Conservation (phyloP, 2,329 filamentous ascomycete species). For the Phaeosphaeriaceae sp. region DNA sequence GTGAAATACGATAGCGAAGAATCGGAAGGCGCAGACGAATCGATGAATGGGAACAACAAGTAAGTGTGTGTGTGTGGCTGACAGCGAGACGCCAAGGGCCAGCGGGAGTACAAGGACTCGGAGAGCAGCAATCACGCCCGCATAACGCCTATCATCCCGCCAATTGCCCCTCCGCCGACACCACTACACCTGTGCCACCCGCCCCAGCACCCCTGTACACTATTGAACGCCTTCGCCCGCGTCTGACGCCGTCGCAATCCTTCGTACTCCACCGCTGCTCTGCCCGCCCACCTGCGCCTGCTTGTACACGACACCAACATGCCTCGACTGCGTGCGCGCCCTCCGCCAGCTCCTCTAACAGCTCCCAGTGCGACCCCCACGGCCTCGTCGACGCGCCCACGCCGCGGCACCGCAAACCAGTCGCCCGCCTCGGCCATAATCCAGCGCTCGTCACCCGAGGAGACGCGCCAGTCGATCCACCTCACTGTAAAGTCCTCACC, state of each 20-base stretch:
- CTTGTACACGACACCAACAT: conserved; percentile 28
- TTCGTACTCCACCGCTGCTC: conserved; percentile 5
- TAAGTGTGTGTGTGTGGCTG: conserved; percentile 43
- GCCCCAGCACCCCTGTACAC: conserved; percentile 24
- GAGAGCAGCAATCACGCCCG: conserved; percentile 14
- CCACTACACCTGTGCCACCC: conserved; percentile 27
- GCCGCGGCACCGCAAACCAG: conserved; percentile 45
- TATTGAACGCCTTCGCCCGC: conserved; percentile 9
- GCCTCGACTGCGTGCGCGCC: conserved; percentile 49
- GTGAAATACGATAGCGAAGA: conserved; percentile 51
- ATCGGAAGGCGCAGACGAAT: conserved; percentile 41
- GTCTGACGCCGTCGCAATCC: conserved; percentile 25
- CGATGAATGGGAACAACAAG: conserved; percentile 40
- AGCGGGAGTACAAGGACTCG: conserved; percentile 26
- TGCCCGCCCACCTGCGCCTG: conserved; percentile 9
- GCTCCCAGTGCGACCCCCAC: conserved; percentile 44
- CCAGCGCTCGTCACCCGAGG: conserved; percentile 50
- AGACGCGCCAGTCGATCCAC: conserved; percentile 54
- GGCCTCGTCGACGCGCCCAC: conserved; percentile 45
- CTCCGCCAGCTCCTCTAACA: conserved; percentile 37
- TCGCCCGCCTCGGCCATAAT: conserved; percentile 45
- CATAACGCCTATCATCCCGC: conserved; percentile 9
- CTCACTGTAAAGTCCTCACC: conserved; percentile 60
- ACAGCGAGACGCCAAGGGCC: conserved; percentile 33
- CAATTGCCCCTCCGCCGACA: conserved; percentile 22